Conservation (phyloP, 306 rosid genomes). For the Cicer chorassanicum region DNA sequence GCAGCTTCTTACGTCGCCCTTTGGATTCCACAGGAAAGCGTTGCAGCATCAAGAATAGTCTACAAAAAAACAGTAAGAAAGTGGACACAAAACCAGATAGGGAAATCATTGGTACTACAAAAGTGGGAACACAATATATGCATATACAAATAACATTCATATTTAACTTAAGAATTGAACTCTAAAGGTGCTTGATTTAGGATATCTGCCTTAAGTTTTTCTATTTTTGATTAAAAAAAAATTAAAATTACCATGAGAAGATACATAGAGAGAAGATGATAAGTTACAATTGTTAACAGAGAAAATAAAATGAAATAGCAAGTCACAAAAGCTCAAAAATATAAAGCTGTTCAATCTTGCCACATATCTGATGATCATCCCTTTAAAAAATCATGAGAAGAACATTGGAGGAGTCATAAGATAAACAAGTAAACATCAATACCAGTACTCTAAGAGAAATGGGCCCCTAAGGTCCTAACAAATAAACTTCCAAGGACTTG, state of each 20-base stretch:
- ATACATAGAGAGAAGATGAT: conserved; percentile 17
- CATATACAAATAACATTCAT: conserved; percentile 1
- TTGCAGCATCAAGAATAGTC: conserved; percentile 93
- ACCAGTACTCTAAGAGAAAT: neutral
- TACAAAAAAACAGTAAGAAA: conserved; percentile 47
- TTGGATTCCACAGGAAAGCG: conserved; percentile 93
- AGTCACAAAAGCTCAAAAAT: neutral
- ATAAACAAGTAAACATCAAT: neutral
- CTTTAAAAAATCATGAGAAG: conserved; percentile 6
- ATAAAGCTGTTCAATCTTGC: neutral
- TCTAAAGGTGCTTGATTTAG: conserved; percentile 16
- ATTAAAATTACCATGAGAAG: neutral
- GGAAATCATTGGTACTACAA: conserved; percentile 16
- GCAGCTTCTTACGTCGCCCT: conserved; percentile 92
- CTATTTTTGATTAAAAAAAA: neutral
- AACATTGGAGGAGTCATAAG: neutral
- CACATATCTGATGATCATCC: neutral
- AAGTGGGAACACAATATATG: conserved; percentile 11
- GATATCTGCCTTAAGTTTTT: conserved; percentile 12
- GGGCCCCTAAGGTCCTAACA: neutral
- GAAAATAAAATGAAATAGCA: conserved; percentile 3
- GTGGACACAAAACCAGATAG: conserved; percentile 17
- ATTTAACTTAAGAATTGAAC: conserved; percentile 48
- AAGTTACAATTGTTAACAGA: neutral
- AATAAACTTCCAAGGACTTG: conserved; percentile 21